Percentiles rank a stretch among this genome's conserved stretches.
These are phyloP conservation scores for Nakaseomyces nivariensis DNA, from an alignment of 1,139 yeast species.

Conservation along the genomic window DNA sequence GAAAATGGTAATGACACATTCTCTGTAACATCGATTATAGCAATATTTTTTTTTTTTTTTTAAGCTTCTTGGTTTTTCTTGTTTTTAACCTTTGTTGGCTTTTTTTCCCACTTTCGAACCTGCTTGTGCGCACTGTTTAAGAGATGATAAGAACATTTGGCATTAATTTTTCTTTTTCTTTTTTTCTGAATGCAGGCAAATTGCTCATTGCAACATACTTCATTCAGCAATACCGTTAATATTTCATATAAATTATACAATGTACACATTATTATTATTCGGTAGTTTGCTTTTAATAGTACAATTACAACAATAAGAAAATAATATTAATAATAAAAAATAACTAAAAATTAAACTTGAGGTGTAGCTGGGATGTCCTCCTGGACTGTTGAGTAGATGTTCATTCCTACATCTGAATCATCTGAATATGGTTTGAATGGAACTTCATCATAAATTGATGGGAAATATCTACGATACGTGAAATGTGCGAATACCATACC, in stretches of 20 bases:
- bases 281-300: too few relatives aligned
- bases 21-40: neutral
- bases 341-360: neutral
- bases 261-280: too few relatives aligned
- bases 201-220: too few relatives aligned
- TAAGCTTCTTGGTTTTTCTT: too few relatives aligned
- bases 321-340: neutral
- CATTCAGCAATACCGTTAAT: too few relatives aligned
- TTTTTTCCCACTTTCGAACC: too few relatives aligned
- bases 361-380: neutral
- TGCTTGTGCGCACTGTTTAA: too few relatives aligned
- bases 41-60: neutral
- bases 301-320: neutral
- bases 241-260: too few relatives aligned
- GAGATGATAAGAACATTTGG: too few relatives aligned
- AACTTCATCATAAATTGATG: slow-evolving; percentile 26
- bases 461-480: slow-evolving; percentile 42
- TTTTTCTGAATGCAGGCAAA: too few relatives aligned
- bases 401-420: slow-evolving; percentile 28
- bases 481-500: slow-evolving; percentile 40
- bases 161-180: too few relatives aligned
- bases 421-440: slow-evolving; percentile 34
- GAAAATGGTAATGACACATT: neutral
- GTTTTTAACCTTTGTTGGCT: too few relatives aligned
- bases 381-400: neutral